Evolutionary conservation across 192 early-diverging fungal genomes (phyloP), one percentile per base, ranked within the genome.

Genomic region (Coemansia reversa): DNA sequence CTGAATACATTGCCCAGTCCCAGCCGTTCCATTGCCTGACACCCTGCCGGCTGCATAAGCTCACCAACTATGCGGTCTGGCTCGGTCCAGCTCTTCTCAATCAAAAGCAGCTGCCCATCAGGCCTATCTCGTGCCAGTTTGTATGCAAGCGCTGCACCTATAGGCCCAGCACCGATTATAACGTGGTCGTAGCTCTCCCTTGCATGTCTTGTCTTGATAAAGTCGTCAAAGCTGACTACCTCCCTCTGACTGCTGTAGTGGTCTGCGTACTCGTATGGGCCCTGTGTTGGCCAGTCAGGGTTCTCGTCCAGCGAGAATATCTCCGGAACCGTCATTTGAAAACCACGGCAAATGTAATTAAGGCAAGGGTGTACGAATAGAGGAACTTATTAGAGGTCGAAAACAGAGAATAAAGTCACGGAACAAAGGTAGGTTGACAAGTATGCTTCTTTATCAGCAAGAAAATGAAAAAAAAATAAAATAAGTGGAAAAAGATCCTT

Each of bases 61-160:
- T 99, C 97, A 28, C 97, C 97, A 22, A 99, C 97, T 63, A 99
- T 97, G 48, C 97, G 91, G 79, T 99, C 94, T 2, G 97, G 97
- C 72, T 97, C 92, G 62, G 53, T 83, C 86, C 94, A 87, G 73
- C 93, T 95, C 63, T 95, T 84, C 69, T 99, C 97, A 61, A 85
- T 58, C 20, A 62, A 12, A 5, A 79, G 54, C 47, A 82, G 60
- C 22, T 81, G 84, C 73, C 50, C 90, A 60, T 11, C 89, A 55
- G 91, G 86, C 22, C 88, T 87, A 58, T 91, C 84, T 30, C 63
- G 68, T 6, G 87, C 93, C 55, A 99, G 87, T 7, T 89, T 83
- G 47, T 80, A 79, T 2, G 97, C 97, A 27, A 91, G 85, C 1
- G 94, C 91, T 53, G 86, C 87, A n/a, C 97, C 97, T 3, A 90